Evolutionary conservation across 2,329 filamentous ascomycete genomes (phyloP).

Genomic region (Lasiodiplodia gonubiensis): DNA sequence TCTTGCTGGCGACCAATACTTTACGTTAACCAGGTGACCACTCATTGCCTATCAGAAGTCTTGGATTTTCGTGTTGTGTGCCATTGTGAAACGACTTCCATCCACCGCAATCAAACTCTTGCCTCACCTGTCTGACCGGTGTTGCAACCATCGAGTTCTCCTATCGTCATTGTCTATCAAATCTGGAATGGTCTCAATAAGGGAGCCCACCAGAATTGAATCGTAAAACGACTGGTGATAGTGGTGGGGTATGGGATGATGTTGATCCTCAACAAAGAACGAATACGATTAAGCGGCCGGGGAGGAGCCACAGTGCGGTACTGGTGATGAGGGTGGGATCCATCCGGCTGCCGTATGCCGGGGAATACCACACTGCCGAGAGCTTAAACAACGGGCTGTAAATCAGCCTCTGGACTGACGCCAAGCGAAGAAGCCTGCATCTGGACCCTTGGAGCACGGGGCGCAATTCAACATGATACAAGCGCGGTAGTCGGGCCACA

Average conservation of each 20-base stretch:
- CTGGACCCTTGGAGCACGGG: slow-evolving; percentile 1
- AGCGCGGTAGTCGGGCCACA: slow-evolving; percentile 1
- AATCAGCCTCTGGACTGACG: neutral
- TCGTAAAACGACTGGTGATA: neutral
- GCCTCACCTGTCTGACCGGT: slow-evolving; percentile 19
- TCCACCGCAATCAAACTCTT: slow-evolving; percentile 19
- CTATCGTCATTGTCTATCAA: neutral
- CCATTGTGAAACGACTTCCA: neutral
- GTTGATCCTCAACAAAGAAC: neutral
- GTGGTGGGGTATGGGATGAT: neutral
- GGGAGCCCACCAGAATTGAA: neutral
- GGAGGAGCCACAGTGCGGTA: neutral
- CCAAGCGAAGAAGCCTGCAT: neutral
- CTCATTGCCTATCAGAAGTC: neutral
- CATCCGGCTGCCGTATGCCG: neutral
- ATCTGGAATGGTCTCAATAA: neutral
- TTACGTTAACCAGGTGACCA: neutral
- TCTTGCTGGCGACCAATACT: neutral
- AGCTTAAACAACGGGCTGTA: neutral
- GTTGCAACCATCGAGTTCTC: neutral
- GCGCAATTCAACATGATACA: neutral
- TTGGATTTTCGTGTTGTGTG: neutral
- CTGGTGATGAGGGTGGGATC: neutral
- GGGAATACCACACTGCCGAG: neutral
- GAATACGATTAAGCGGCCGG: neutral